Base-by-base conservation (phyloP, 257 asterid species). In the Cinchona pubescens region DNA sequence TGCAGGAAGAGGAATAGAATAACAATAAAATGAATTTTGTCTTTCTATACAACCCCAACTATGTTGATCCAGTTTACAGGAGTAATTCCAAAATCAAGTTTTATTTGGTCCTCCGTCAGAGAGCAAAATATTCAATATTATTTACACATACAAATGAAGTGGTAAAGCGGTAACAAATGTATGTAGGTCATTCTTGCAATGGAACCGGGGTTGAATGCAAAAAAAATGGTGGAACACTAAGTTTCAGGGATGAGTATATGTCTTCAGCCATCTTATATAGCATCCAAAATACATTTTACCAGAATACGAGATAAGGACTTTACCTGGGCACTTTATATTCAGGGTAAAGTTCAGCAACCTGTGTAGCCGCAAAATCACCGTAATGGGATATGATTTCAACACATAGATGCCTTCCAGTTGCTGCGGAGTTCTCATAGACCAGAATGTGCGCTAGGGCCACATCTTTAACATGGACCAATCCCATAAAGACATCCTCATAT, bases 391-490 rank as follows among this genome's bases (percentile, higher is more conserved):
- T 84, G 73, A 92, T 88, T 85, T 93, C 96, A 49, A 89, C 86
- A 68, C 98, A 91, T 76, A 90, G 0, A 83, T 93, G 96, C 81
- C 98, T 82, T 76, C 96, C 98, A 18, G 81, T 83, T n/a, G 97
- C 88, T 19, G 90, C 79, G 63, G 82, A 69, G 87, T 88, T 88
- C 72, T 91, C 98, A 43, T 93, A 93, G 32, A 82, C 89, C 83
- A 89, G 75, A 63, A 91, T 79, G 82, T 93, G 98, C 18, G 98
- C 96, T 72, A 87, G 84, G 55, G 97, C 97, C 55, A 89, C 94
- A 70, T 93, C 97, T 85, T 88, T 88, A 29, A 93, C 92, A 73
- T 93, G 97, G 70, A 93, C 97, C 40, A 65, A 80, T 78, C 97
- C 98, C 85, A 89, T 85, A 66, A 88, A 85, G 84, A 82, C 12